These are phyloP conservation scores for Camelina hispida DNA, from an alignment of 345 rosid species.

Conservation along the genomic window DNA sequence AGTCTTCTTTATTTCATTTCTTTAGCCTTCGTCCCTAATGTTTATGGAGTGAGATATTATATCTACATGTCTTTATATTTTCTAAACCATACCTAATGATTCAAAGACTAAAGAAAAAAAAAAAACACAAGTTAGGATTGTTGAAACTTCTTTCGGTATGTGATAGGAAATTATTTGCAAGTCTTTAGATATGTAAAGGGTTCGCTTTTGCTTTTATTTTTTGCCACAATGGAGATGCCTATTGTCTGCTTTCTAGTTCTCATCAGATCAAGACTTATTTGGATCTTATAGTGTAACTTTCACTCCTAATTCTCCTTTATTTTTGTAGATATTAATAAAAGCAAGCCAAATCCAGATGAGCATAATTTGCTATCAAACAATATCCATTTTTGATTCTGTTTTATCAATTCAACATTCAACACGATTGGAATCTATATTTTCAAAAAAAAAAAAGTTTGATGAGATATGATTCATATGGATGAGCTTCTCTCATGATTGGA, in stretches of 20 bases:
- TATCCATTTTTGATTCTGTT: conserved; percentile 7
- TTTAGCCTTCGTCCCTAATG: conserved; percentile 17
- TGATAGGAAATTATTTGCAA: conserved; percentile 35
- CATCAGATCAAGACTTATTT: conserved; percentile 19
- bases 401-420: background rate
- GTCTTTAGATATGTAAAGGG: conserved; percentile 31
- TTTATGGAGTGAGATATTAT: background rate
- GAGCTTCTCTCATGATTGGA: conserved; percentile 33
- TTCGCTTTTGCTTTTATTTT: conserved; percentile 32
- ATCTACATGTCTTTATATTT: conserved; percentile 10
- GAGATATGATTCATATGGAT: conserved; percentile 11
- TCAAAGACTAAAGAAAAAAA: background rate
- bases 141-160: conserved; percentile 37
- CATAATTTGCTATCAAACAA: conserved; percentile 13
- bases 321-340: conserved; percentile 6
- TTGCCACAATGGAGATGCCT: conserved; percentile 25
- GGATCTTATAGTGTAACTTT: background rate
- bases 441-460: background rate
- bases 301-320: conserved; percentile 22
- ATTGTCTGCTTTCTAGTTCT: conserved; percentile 31
- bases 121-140: conserved; percentile 19
- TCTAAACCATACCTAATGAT: conserved; percentile 17
- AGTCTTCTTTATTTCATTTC: conserved; percentile 4
- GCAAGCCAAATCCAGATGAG: conserved; percentile 17
- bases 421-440: background rate